Evolutionary conservation across 2,329 filamentous ascomycete species (phyloP).

Genomic region (Hirsutella thompsonii): DNA sequence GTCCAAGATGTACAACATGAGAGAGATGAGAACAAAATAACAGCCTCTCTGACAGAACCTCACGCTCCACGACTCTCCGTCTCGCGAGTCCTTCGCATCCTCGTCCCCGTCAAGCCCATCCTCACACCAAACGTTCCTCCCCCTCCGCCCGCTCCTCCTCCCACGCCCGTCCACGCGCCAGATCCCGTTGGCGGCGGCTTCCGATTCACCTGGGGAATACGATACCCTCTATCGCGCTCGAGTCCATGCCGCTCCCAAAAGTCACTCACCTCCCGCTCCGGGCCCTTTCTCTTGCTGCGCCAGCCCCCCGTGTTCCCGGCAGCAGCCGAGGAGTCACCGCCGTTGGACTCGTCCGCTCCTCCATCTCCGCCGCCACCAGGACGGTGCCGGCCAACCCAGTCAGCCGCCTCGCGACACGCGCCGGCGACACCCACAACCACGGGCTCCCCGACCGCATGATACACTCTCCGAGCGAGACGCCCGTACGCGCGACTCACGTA

Average conservation of each 20-base stretch:
- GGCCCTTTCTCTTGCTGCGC: background rate
- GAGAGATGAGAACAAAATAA: no score
- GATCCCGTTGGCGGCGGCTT: conserved; percentile 4
- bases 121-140: background rate
- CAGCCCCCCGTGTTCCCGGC: conserved; percentile 8
- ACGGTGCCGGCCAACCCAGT: no score
- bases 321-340: no score
- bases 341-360: no score
- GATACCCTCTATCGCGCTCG: conserved; percentile 25
- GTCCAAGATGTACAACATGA: no score
- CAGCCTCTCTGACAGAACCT: no score
- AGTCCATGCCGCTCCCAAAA: conserved; percentile 27
- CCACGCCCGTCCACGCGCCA: background rate
- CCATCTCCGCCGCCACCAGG: no score
- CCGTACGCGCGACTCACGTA: conserved; percentile 9
- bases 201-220: conserved; percentile 25
- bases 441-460: conserved; percentile 3
- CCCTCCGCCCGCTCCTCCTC: background rate
- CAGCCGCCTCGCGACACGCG: no score
- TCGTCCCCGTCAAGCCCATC: background rate
- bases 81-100: background rate
- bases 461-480: conserved; percentile 8
- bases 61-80: no score
- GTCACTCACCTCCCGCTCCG: conserved; percentile 21
- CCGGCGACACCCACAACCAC: no score